Evolutionary conservation across 2,329 filamentous ascomycete species (phyloP).

Genomic region (Scopulariopsis brevicaulis): DNA sequence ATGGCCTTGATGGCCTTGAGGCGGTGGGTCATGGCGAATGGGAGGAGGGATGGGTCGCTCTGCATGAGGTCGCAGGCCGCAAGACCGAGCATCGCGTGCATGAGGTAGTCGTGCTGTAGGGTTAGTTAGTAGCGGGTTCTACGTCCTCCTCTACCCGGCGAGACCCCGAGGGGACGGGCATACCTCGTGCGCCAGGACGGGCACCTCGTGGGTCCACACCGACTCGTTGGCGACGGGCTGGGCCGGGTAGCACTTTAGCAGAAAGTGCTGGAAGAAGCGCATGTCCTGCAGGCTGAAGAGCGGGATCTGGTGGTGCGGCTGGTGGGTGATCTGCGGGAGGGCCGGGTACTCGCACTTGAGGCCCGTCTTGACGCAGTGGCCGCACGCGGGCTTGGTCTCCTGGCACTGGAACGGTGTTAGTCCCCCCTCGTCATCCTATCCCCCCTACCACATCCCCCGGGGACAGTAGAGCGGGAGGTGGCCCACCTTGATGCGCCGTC

Average conservation of each 20-base stretch:
- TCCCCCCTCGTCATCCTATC: not conserved
- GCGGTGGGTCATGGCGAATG: constrained; percentile 51
- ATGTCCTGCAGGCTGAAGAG: constrained; percentile 52
- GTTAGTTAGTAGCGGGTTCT: constrained; percentile 5
- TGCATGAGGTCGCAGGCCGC: constrained; percentile 53
- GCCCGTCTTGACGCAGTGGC: constrained; percentile 51
- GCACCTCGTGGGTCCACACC: constrained; percentile 57
- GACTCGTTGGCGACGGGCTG: constrained; percentile 53
- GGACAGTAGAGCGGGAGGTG: not conserved
- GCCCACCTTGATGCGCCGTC: constrained; percentile 50
- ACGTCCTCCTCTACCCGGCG: not conserved
- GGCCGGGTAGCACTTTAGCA: constrained; percentile 49
- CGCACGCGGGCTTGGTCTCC: constrained; percentile 51
- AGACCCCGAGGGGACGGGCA: constrained; percentile 10
- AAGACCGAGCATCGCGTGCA: constrained; percentile 60
- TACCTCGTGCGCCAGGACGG: constrained; percentile 55
- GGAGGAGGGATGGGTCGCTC: constrained; percentile 36
- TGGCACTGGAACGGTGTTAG: constrained; percentile 40
- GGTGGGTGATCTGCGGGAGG: constrained; percentile 33
- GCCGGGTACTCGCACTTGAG: constrained; percentile 52
- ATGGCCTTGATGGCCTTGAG: constrained; percentile 53
- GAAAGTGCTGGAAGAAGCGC: constrained; percentile 58
- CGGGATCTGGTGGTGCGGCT: constrained; percentile 47
- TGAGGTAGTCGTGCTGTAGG: constrained; percentile 49
- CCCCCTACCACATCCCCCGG: not conserved